Base-by-base conservation (phyloP, 148 eudicot genomes). In the Heliosperma pusillum region DNA sequence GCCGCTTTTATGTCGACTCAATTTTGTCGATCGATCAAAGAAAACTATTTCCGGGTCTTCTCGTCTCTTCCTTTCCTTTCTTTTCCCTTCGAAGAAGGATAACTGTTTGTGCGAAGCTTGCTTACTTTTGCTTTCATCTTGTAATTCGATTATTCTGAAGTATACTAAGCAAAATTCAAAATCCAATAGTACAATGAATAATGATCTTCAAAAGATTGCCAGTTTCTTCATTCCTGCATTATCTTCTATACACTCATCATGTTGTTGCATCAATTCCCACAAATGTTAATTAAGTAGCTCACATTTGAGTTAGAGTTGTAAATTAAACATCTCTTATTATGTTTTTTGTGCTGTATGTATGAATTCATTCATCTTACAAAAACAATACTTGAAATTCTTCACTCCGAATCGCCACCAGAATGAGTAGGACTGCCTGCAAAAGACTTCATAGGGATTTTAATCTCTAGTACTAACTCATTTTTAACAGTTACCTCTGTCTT, bases 361-460 rank as follows among this genome's bases (percentile, higher is more conserved):
- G 3, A 27, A 60, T 67, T 4, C 24, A 67, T 71, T 74, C 76
- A 78, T 69, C 67, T 58, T 58, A 75, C 79, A 78, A 5, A 71
- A 24, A 9, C 11, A 67, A 21, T 70, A 71, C 60, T 56, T 1
- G 29, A 52, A 13, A n/a, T 15, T 9, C 7, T 42, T 81, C 78
- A 84, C n/a, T 81, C 85, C 3, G 81, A 74, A 55, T 9, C 72
- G 71, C 29, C 73, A 68, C 84, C 82, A 77, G 59, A 66, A 61
- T 69, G 74, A 25, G 25, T 9, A 5, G 82, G 82, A 81, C 78
- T 73, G 29, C 73, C 81, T 42, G 72, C 16, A 45, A 72, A 75
- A 77, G 81, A 72, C 68, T 77, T 86, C 73, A 85, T 82, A 30
- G 95, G 95, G 74, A 93, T 83, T 74, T 74, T 88, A 25, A 93